A percentile compares a stretch with the other conserved stretches of the same genome.
Conservation (phyloP, 1,139 yeast genomes). For the Yamadazyma atlantica region DNA sequence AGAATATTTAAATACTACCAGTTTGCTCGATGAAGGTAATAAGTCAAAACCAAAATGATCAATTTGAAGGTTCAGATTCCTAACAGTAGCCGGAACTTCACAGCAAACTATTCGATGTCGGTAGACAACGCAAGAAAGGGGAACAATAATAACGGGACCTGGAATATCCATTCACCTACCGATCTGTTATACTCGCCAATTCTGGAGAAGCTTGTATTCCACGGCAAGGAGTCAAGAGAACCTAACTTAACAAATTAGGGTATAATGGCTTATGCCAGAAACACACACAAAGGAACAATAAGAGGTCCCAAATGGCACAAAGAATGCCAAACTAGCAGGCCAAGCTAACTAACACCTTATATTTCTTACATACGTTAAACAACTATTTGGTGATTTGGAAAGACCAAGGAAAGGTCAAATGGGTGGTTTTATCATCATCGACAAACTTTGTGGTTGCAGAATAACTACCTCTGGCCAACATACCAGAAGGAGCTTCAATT, state of each 20-base stretch:
- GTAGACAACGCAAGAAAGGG: background rate
- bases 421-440: conserved; percentile 81
- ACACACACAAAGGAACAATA: too few species aligned
- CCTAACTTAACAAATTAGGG: too few species aligned
- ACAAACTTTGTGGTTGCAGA: conserved; percentile 79
- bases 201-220: conserved; percentile 1
- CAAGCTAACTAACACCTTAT: background rate
- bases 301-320: too few species aligned
- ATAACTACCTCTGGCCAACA: conserved; percentile 85
- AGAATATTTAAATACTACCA: background rate
- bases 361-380: background rate
- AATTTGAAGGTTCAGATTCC: background rate
- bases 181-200: conserved; percentile 4
- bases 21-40: too few species aligned
- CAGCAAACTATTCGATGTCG: background rate
- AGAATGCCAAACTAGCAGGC: too few species aligned
- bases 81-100: background rate
- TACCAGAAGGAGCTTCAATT: conserved; percentile 90
- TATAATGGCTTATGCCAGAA: too few species aligned
- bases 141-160: background rate
- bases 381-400: conserved; percentile 67
- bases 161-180: background rate
- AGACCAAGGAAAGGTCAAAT: conserved; percentile 81
- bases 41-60: too few species aligned
- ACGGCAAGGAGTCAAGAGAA: too few species aligned